These are phyloP conservation scores for Phytophthora parvispora DNA, from an alignment of 352 stramenopile species.

Conservation along the genomic window DNA sequence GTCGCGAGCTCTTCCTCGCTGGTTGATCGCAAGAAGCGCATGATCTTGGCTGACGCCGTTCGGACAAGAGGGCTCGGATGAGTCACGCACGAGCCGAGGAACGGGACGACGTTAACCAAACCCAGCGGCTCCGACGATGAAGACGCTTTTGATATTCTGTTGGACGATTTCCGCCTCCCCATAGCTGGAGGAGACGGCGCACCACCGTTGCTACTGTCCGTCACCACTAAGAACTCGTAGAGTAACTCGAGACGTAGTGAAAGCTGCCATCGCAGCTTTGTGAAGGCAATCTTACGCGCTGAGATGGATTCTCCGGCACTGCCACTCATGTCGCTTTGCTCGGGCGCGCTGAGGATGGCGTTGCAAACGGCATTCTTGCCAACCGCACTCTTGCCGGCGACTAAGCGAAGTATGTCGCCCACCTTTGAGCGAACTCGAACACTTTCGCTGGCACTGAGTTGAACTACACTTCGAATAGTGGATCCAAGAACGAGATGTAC, in stretches of 20 bases:
- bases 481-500: slow-evolving; percentile 82
- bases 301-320: slow-evolving; percentile 37
- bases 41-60: slow-evolving; percentile 49
- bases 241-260: slow-evolving; percentile 71
- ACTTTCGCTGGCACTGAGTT: slow-evolving; percentile 74
- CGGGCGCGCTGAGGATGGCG: slow-evolving; percentile 72
- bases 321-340: slow-evolving; percentile 60
- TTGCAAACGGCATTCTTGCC: slow-evolving; percentile 79
- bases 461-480: slow-evolving; percentile 78
- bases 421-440: slow-evolving; percentile 72
- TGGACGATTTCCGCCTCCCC: slow-evolving; percentile 18
- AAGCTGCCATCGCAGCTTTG: slow-evolving; percentile 73
- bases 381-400: slow-evolving; percentile 55
- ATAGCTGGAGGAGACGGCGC: slow-evolving; percentile 23
- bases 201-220: slow-evolving; percentile 19
- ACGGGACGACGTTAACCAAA: slow-evolving; percentile 79
- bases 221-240: slow-evolving; percentile 52
- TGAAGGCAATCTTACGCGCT: slow-evolving; percentile 56
- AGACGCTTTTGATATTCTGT: slow-evolving; percentile 6
- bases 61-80: slow-evolving; percentile 66
- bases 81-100: slow-evolving; percentile 70
- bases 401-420: slow-evolving; percentile 49
- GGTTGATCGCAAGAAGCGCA: slow-evolving; percentile 49
- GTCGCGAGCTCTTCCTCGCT: slow-evolving; percentile 43
- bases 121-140: slow-evolving; percentile 49